phyloP scores from a whole-genome alignment of 805 yeast species.

The Saturnispora bothae region DNA sequence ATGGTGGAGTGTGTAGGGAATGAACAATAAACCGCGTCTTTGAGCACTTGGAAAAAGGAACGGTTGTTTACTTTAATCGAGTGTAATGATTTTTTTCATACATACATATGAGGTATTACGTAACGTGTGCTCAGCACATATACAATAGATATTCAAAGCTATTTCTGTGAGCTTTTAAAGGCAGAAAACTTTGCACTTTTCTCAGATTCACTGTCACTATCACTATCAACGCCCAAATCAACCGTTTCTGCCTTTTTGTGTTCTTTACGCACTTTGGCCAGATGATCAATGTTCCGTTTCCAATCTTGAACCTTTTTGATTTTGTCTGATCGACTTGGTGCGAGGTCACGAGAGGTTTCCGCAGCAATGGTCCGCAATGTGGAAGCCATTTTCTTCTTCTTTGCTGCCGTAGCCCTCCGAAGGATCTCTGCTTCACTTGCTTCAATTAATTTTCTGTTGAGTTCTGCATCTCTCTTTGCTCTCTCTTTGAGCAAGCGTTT shows the following conservation, averaged over 20 bases:
- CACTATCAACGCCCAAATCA: neutral
- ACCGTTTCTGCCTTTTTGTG: neutral
- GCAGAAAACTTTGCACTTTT: too few relatives aligned
- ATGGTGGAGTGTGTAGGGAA: neutral
- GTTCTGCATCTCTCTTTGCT: constrained; percentile 10
- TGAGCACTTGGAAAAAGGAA: too few relatives aligned
- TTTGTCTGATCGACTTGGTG: neutral
- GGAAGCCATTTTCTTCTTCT: neutral
- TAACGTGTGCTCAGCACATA: too few relatives aligned
- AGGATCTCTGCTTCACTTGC: constrained; percentile 3
- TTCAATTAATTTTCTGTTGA: constrained; percentile 2
- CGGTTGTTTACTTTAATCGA: neutral
- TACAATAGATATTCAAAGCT: too few relatives aligned
- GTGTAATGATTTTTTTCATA: neutral
- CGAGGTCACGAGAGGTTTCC: neutral
- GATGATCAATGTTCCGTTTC: constrained; percentile 4
- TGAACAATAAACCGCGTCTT: neutral
- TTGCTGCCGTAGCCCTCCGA: neutral
- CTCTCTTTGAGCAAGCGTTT: constrained; percentile 30
- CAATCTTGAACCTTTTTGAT: neutral
- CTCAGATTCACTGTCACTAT: constrained; percentile 3
- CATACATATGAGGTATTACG: too few relatives aligned
- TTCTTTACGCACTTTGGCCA: neutral
- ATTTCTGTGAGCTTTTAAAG: too few relatives aligned
- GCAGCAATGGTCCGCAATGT: constrained; percentile 1